Evolutionary conservation across 768 basidiomycete genomes (phyloP), one percentile per base, ranked within the genome.

Genomic region (Mycena indigotica): DNA sequence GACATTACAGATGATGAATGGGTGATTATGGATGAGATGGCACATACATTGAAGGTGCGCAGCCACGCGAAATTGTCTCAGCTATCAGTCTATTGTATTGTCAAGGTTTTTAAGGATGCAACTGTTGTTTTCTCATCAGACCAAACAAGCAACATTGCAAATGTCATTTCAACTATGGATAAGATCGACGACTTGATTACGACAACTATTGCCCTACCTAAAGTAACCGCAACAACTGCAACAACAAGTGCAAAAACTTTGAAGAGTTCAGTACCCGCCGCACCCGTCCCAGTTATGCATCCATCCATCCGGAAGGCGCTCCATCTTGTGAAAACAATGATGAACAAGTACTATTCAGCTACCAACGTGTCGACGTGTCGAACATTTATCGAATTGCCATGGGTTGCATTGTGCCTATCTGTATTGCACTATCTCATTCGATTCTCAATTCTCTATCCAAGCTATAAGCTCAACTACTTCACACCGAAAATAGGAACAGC

Each of bases 141-240:
- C 46, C 0, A 57, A 62, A 16, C 39, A 3, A 39, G 55, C 5
- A 69, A 56, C 25, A 59, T 76, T 2, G 52, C 69, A 1, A 60
- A 53, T 0, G 70, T 75, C 16, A 70, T 75, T 8, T 67, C 68
- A 0, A 71, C 71, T 0, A 73, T 75, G 71, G 72, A 76, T 44
- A 50, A 58, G 19, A 70, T 75, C 16, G 67, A 75, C 46, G 30
- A 66, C 29, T 28, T 54, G 12, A 46, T 73, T 25, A 57, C 63
- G 17, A 45, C 16, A 1, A 54, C 30, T 2, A 28, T 50, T 19
- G 38, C 1, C 19, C 28, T n/a, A n/a, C n/a, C n/a, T n/a, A n/a
- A n/a, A n/a, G n/a, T n/a, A n/a, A n/a, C 16, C 8, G 13, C 15
- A 28, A 8, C 32, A 21, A 8, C n/a, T 21, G 41, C 35, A 12